Evolutionary conservation across 495 filamentous ascomycete species (phyloP).

Genomic region (Oleoguttula mirabilis): DNA sequence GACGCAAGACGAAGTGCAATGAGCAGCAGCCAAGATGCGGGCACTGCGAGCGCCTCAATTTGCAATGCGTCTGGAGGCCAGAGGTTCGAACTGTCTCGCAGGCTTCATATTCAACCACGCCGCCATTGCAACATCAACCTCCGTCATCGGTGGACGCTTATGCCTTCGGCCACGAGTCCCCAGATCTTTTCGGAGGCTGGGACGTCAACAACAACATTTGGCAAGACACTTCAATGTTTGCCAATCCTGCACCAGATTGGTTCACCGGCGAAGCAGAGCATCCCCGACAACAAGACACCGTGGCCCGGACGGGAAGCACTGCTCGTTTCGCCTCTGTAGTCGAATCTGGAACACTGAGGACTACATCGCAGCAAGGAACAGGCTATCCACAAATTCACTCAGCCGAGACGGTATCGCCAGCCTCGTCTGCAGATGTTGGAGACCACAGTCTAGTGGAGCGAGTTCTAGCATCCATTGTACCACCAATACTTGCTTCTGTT

Average conservation of each 20-base stretch:
- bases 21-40: constrained; percentile 32
- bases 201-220: constrained; percentile 9
- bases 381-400: background rate
- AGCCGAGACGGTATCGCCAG: background rate
- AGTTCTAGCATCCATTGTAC: constrained; percentile 23
- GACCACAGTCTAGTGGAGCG: constrained; percentile 22
- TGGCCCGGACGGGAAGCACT: no score
- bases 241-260: background rate
- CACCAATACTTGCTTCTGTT: constrained; percentile 27
- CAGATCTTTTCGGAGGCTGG: background rate
- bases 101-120: background rate
- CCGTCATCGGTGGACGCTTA: background rate
- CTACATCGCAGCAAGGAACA: background rate
- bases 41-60: constrained; percentile 29
- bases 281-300: background rate
- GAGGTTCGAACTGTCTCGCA: background rate
- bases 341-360: background rate
- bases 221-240: constrained; percentile 4
- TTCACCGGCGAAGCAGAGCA: background rate
- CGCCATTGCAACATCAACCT: no score
- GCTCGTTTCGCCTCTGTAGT: background rate
- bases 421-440: constrained; percentile 10
- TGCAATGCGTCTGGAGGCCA: constrained; percentile 2
- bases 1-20: constrained; percentile 25
- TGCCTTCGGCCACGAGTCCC: background rate